These are phyloP conservation scores for Mycena crocata DNA, from an alignment of 768 basidiomycete genomes.

Conservation along the genomic window DNA sequence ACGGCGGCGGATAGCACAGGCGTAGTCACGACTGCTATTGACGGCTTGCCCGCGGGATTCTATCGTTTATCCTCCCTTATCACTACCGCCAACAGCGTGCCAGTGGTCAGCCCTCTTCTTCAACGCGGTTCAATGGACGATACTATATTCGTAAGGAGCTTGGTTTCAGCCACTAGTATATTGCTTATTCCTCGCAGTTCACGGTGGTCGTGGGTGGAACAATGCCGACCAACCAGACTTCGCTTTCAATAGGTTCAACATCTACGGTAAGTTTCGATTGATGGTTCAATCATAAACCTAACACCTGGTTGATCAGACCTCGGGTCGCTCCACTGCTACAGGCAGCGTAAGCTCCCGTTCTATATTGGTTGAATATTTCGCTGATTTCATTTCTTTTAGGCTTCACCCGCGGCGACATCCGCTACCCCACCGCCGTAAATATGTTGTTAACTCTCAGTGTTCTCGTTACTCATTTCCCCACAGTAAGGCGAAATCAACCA, in stretches of 20 bases:
- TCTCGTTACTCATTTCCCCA: neutral
- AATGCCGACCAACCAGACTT: constrained; percentile 23
- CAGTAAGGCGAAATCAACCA: neutral
- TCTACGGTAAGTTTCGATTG: neutral
- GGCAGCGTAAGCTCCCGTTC: neutral
- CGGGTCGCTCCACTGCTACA: neutral
- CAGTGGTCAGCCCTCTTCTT: constrained; percentile 41
- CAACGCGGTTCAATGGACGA: constrained; percentile 48
- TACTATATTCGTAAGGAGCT: constrained; percentile 36
- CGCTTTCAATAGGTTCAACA: neutral
- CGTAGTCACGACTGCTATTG: constrained; percentile 51
- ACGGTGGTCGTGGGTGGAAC: constrained; percentile 13
- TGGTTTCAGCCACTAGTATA: neutral
- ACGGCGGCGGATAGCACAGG: constrained; percentile 43
- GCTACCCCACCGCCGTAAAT: neutral
- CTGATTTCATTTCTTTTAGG: neutral
- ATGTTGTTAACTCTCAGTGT: no score
- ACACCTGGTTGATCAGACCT: neutral
- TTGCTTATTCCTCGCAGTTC: constrained; percentile 14
- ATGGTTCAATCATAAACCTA: neutral
- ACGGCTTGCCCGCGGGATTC: constrained; percentile 60
- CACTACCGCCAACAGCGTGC: constrained; percentile 44
- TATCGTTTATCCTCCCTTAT: constrained; percentile 59
- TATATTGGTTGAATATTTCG: neutral
- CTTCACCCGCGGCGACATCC: neutral